A percentile compares a stretch with the other conserved stretches of the same genome.
These are phyloP conservation scores for Croton laevigatus DNA, from an alignment of 441 rosid species.

Conservation along the genomic window DNA sequence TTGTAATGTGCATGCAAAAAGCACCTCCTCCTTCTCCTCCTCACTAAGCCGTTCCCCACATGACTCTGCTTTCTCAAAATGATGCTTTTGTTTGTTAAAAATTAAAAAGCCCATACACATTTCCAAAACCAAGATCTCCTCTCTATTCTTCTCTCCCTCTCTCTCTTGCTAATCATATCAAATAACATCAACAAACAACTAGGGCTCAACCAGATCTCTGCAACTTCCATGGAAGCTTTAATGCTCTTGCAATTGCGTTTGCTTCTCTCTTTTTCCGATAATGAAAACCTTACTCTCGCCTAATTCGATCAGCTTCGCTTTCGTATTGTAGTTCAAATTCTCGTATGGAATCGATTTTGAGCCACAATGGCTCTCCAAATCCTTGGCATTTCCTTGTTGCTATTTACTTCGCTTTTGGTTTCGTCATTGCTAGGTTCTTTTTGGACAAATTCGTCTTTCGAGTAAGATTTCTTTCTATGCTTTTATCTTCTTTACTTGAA, in stretches of 20 bases:
- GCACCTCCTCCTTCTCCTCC: neutral
- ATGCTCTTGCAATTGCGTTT: neutral
- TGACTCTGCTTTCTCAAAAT: neutral
- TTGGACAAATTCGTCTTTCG: conserved; percentile 79
- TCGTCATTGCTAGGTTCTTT: conserved; percentile 54
- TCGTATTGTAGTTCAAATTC: conserved; percentile 8
- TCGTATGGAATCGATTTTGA: conserved; percentile 49
- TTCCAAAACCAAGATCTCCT: neutral
- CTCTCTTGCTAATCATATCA: neutral
- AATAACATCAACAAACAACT: neutral
- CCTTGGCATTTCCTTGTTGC: conserved; percentile 53
- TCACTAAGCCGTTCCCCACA: neutral
- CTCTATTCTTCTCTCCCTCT: neutral
- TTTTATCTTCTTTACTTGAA: neutral
- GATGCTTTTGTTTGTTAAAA: neutral
- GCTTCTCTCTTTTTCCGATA: neutral
- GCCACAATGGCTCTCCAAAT: conserved; percentile 33
- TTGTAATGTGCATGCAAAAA: neutral
- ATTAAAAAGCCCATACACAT: neutral
- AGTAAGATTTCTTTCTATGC: conserved; percentile 42
- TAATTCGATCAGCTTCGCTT: conserved; percentile 16
- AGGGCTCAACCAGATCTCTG: conserved; percentile 20
- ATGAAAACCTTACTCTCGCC: neutral
- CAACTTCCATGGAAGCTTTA: neutral
- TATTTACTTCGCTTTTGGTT: conserved; percentile 55